Conservation (phyloP, 306 rosid genomes). For the Notholithocarpus densiflorus region DNA sequence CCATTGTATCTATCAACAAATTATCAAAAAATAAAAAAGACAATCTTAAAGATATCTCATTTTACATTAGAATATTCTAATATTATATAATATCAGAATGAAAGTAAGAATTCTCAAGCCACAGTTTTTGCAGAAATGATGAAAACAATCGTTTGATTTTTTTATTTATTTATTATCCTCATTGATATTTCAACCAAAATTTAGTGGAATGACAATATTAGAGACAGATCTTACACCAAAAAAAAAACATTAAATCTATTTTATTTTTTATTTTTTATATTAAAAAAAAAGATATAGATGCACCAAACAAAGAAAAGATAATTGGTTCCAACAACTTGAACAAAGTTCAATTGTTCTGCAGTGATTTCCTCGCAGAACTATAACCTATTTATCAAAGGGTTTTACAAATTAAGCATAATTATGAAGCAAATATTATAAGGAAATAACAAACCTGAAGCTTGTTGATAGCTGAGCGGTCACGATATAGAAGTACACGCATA, state of each 20-base stretch:
- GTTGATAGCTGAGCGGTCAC: constrained; percentile 87
- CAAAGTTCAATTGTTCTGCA: background rate
- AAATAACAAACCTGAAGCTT: constrained; percentile 68
- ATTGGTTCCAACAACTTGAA: background rate
- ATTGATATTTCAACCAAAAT: background rate
- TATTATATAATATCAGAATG: background rate
- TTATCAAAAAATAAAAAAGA: background rate
- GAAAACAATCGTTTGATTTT: background rate
- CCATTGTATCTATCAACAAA: too few species aligned
- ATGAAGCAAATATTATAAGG: background rate
- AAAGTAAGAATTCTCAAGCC: background rate
- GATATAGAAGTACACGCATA: constrained; percentile 94
- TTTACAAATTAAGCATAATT: background rate
- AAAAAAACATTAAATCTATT: background rate
- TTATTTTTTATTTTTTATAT: background rate
- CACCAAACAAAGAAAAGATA: background rate
- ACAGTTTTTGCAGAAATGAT: background rate
- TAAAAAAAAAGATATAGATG: background rate
- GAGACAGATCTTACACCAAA: background rate
- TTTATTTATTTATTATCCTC: background rate
- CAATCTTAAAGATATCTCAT: background rate
- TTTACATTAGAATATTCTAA: background rate
- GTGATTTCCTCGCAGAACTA: background rate
- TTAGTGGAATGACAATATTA: background rate
- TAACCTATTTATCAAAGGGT: background rate